These are phyloP conservation scores for Leccinum broughii DNA, from an alignment of 768 basidiomycete species.

Conservation along the genomic window DNA sequence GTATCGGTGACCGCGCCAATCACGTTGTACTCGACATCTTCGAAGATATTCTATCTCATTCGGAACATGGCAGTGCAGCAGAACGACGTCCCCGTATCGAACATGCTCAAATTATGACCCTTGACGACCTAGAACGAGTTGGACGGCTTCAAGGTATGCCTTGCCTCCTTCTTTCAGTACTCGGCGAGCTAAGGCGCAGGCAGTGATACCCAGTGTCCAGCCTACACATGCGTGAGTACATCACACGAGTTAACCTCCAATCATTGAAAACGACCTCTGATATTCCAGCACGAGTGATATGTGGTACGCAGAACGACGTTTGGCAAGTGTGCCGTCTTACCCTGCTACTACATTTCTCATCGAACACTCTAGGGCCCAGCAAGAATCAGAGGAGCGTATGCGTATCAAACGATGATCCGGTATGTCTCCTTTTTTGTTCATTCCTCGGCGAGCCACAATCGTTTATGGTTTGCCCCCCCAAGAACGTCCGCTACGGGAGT, in stretches of 20 bases:
- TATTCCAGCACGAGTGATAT: conserved; percentile 78
- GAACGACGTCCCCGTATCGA: conserved; percentile 79
- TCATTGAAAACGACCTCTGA: not conserved
- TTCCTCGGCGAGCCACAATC: not conserved
- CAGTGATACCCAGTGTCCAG: conserved; percentile 90
- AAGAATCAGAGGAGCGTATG: conserved; percentile 86
- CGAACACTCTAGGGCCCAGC: conserved; percentile 60
- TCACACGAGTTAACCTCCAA: not conserved
- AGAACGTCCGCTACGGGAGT: conserved; percentile 54
- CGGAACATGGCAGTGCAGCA: conserved; percentile 26
- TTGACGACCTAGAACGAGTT: conserved; percentile 65
- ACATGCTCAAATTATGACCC: conserved; percentile 87
- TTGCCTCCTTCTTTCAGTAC: not conserved
- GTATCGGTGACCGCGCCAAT: conserved; percentile 89
- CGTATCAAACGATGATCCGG: conserved; percentile 78
- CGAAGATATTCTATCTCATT: conserved; percentile 52
- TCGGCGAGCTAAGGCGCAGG: not conserved
- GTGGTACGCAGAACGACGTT: conserved; percentile 83
- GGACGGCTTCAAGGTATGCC: conserved; percentile 70
- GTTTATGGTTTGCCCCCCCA: not conserved
- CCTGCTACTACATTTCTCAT: not conserved
- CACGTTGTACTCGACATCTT: conserved; percentile 81
- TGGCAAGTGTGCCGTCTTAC: conserved; percentile 44
- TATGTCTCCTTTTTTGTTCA: conserved; percentile 33
- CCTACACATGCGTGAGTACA: conserved; percentile 81